Percentiles rank a stretch among this genome's conserved stretches.
phyloP scores from a whole-genome alignment of 179 eudicot species.

The Actinidia polygama region DNA sequence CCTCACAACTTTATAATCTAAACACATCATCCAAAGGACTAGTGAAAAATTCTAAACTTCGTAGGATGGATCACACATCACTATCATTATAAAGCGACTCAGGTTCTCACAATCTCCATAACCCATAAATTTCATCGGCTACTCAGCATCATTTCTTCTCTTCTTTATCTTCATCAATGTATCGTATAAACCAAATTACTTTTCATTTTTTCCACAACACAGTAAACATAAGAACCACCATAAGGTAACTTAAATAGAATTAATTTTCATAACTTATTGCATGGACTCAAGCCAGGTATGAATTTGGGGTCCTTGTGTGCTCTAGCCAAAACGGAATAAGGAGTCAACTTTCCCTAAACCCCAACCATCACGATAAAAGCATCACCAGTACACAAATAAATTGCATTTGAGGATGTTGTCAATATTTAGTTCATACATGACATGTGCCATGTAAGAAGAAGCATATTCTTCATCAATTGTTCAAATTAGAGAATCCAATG shows the following conservation, averaged over 20 bases:
- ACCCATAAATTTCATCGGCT: slow-evolving; percentile 93
- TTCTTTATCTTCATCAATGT: slow-evolving; percentile 66
- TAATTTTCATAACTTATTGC: neutral
- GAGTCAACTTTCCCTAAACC: neutral
- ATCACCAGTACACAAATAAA: neutral
- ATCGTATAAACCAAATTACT: neutral
- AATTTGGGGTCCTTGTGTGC: neutral
- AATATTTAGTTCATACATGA: neutral
- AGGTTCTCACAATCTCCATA: slow-evolving; percentile 93
- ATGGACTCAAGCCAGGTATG: neutral
- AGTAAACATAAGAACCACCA: slow-evolving; percentile 2
- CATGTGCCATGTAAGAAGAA: neutral
- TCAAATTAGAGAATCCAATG: neutral
- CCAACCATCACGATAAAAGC: neutral
- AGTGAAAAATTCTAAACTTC: neutral
- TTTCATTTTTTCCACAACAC: neutral
- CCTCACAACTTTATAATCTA: too few species aligned
- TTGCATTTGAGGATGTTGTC: neutral
- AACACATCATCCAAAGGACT: slow-evolving; percentile 2
- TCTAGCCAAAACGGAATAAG: too few species aligned
- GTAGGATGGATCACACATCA: slow-evolving; percentile 17
- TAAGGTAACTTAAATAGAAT: neutral
- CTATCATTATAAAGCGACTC: slow-evolving; percentile 86
- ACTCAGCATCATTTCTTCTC: slow-evolving; percentile 79
- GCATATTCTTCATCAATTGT: neutral